These are phyloP conservation scores for Gossypium turneri DNA, from an alignment of 345 rosid species.

Conservation along the genomic window DNA sequence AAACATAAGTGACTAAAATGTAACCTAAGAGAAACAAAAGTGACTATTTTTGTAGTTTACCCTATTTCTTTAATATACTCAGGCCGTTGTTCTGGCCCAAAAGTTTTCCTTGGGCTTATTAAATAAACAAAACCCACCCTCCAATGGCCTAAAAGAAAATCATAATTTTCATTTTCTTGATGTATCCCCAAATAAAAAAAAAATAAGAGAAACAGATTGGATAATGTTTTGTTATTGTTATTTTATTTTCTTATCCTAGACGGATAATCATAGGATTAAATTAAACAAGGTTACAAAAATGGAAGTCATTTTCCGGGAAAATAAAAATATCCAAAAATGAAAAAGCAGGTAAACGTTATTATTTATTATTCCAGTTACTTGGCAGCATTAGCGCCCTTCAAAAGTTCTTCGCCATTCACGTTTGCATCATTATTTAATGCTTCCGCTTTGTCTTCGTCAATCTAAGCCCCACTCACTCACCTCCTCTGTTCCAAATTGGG, in stretches of 20 bases:
- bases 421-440: slow-evolving; percentile 23
- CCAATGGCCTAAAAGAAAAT: too few relatives aligned
- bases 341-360: not conserved
- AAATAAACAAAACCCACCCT: too few relatives aligned
- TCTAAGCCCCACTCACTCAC: not conserved
- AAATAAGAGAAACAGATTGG: not conserved
- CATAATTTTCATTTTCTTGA: too few relatives aligned
- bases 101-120: too few relatives aligned
- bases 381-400: not conserved
- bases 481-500: not conserved
- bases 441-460: slow-evolving; percentile 21
- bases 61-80: too few relatives aligned
- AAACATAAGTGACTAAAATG: too few relatives aligned
- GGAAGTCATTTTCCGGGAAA: not conserved
- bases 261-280: not conserved
- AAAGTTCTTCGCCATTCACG: slow-evolving; percentile 17
- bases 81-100: too few relatives aligned
- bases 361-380: slow-evolving; percentile 23
- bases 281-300: not conserved
- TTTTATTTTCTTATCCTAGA: not conserved
- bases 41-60: too few relatives aligned
- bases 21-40: too few relatives aligned
- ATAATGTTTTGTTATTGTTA: not conserved
- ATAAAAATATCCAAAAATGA: not conserved
- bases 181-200: too few relatives aligned